Conservation (phyloP, 106 monocot species). For the Acorus gramineus region DNA sequence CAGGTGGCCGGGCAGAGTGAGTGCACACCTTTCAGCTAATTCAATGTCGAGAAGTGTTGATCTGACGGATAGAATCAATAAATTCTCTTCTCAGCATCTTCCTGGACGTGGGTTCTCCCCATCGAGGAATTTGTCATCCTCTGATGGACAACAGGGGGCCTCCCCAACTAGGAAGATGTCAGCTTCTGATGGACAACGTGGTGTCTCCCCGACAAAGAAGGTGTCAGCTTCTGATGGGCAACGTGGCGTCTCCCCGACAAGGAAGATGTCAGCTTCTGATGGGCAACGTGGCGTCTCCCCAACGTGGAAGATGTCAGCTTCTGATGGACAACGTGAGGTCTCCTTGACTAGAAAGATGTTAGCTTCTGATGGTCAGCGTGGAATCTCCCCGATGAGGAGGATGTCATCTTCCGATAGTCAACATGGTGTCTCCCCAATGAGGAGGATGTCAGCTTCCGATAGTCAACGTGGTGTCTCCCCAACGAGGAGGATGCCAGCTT, state of each 20-base stretch:
- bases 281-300: too few species aligned
- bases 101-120: conserved; percentile 12
- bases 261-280: too few species aligned
- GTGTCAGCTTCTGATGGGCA: too few species aligned
- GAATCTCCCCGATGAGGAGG: conserved; percentile 36
- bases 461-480: conserved; percentile 24
- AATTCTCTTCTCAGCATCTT: conserved; percentile 14
- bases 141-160: too few species aligned
- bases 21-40: conserved; percentile 32
- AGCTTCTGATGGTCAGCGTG: conserved; percentile 1
- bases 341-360: conserved; percentile 32
- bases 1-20: conserved; percentile 44
- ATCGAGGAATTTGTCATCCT: too few species aligned
- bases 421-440: conserved; percentile 28
- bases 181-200: too few species aligned
- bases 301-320: too few species aligned
- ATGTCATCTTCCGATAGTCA: conserved; percentile 3
- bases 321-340: not conserved
- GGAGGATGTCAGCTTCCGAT: conserved; percentile 11
- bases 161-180: too few species aligned
- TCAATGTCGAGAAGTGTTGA: conserved; percentile 30
- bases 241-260: too few species aligned
- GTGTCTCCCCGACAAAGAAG: too few species aligned
- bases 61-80: conserved; percentile 25
- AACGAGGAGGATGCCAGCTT: conserved; percentile 9